Evolutionary conservation across 805 yeast genomes (phyloP).

Genomic region (Scheffersomyces coipomensis): DNA sequence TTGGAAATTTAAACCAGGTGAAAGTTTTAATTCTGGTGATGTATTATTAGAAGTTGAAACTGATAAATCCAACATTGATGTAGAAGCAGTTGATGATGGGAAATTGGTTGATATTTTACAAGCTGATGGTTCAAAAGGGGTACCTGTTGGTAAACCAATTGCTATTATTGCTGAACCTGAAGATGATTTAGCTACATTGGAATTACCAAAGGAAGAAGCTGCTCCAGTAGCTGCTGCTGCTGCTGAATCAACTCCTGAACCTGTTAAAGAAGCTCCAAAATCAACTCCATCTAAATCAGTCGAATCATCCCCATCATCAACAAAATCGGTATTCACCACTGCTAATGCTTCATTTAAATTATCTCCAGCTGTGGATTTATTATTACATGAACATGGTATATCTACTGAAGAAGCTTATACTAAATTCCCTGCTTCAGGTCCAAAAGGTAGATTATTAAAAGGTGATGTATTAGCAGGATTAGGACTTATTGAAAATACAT

Average conservation of each 20-base stretch:
- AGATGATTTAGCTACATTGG: slow-evolving; percentile 71
- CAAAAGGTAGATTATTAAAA: slow-evolving; percentile 79
- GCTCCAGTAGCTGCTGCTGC: slow-evolving; percentile 16
- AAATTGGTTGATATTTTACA: slow-evolving; percentile 69
- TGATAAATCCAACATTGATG: slow-evolving; percentile 80
- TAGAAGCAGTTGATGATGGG: slow-evolving; percentile 92
- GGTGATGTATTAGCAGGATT: slow-evolving; percentile 88
- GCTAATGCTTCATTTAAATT: slow-evolving; percentile 71
- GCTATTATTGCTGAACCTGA: slow-evolving; percentile 86
- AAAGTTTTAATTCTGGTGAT: slow-evolving; percentile 77
- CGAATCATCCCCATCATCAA: neutral
- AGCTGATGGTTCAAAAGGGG: slow-evolving; percentile 74
- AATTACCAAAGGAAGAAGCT: slow-evolving; percentile 47
- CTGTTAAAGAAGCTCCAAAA: slow-evolving; percentile 10
- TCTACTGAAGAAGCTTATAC: slow-evolving; percentile 67
- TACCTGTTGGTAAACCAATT: slow-evolving; percentile 86
- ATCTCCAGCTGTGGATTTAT: slow-evolving; percentile 73
- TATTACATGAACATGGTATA: slow-evolving; percentile 62
- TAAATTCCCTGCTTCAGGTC: slow-evolving; percentile 83
- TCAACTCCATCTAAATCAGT: slow-evolving; percentile 10
- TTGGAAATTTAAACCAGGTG: slow-evolving; percentile 80
- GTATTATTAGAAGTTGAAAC: slow-evolving; percentile 80
- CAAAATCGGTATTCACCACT: slow-evolving; percentile 19
- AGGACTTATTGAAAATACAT: slow-evolving; percentile 64
- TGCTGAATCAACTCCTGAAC: slow-evolving; percentile 15